Evolutionary conservation across 164 flowering plant species (phyloP), one percentile per base, ranked within the genome.

Genomic region (Stephania cephalantha): DNA sequence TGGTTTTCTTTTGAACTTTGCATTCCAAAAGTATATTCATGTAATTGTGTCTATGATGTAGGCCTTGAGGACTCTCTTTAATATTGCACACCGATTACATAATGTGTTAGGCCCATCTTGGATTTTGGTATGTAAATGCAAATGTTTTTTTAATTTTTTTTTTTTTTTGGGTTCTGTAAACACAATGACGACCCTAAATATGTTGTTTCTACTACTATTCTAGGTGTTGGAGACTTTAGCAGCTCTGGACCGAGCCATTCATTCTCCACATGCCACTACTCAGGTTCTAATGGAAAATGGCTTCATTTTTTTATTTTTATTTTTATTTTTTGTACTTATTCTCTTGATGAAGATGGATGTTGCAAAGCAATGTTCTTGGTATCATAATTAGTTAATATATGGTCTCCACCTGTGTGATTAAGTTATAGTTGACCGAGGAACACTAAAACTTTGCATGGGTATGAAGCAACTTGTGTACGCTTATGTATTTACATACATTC

Each of bases 41-140:
- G 15, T 53, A 10, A 65, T 77, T 78, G 35, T 20, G 75, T 45
- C 79, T 18, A 65, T 61, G 46, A 58, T 46, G 63, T 84, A 93
- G 99, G 98, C 99, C 69, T 82, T 95, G 80, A 88, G 99, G 84
- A 95, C 99, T 75, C 98, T 95, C 76, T 95, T 95, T 86, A 95
- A 95, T 79, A 79, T 95, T 78, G 94, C 99, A 75, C 98, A 95
- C 81, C 86, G 98, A 67, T 82, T 95, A 46, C 91, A 92, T 72
- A 95, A 93, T 80, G 90, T 95, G 71, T 82, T 95, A 83, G 99
- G 99, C 9, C 91, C 94, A 71, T 95, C 99, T 9, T 93, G 99
- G 99, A 90, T 92, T 83, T 83, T 93, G 97, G 99, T 93, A 90
- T 73, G 88, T 77, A 53, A 13, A 15, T 74, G 72, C 44, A 11